A percentile compares a stretch with the other conserved stretches of the same genome.
Evolutionary conservation across 257 asterid genomes (phyloP).

Genomic region (Fraxinus pennsylvanica): DNA sequence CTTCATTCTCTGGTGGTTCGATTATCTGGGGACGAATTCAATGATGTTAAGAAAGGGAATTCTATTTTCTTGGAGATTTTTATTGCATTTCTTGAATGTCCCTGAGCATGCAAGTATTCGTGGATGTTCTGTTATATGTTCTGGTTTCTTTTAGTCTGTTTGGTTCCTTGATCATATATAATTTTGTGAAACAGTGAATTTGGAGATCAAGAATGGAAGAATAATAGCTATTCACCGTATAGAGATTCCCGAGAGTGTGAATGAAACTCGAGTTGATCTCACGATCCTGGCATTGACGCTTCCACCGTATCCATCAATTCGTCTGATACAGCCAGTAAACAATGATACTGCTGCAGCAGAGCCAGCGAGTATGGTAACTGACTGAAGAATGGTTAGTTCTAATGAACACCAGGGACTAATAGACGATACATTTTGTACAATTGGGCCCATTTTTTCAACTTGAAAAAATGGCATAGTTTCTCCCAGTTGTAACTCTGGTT

Average conservation of each 20-base stretch:
- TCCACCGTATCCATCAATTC: constrained; percentile 33
- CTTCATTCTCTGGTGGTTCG: neutral
- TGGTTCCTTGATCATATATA: neutral
- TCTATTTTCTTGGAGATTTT: no score
- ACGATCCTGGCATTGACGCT: constrained; percentile 22
- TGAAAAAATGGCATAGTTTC: neutral
- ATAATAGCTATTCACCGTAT: constrained; percentile 22
- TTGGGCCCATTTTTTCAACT: neutral
- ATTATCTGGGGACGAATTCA: no score
- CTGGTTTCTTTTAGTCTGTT: neutral
- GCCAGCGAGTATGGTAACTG: constrained; percentile 16
- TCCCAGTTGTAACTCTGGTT: neutral
- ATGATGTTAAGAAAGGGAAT: no score
- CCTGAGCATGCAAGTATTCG: no score
- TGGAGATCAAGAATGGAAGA: constrained; percentile 43
- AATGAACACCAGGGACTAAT: neutral
- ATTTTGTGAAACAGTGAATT: constrained; percentile 31
- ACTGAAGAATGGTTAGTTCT: constrained; percentile 1
- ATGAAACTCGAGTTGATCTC: constrained; percentile 28
- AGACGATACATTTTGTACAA: neutral
- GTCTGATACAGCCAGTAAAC: constrained; percentile 18
- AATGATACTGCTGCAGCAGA: constrained; percentile 23
- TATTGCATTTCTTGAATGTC: no score
- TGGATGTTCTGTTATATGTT: neutral
- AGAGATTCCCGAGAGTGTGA: constrained; percentile 22